phyloP scores from a whole-genome alignment of 148 eudicot species.

The Rhododendron griersonianum region DNA sequence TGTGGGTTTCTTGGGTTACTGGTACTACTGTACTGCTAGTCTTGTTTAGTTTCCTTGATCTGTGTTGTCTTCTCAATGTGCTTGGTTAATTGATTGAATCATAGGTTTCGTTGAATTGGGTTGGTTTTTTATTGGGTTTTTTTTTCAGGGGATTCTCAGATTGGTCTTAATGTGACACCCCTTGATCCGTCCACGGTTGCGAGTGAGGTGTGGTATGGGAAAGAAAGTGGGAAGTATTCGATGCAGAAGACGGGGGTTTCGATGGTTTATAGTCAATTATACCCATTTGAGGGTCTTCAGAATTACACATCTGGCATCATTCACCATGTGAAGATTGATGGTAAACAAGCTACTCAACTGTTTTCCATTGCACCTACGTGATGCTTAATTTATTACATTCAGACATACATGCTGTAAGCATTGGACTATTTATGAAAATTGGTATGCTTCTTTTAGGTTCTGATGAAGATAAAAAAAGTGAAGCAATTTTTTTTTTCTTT shows the following conservation, averaged over 20 bases:
- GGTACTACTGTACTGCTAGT: conserved; percentile 49
- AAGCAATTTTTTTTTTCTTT: background rate
- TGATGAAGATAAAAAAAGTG: background rate
- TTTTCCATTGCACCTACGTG: background rate
- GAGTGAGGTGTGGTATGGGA: conserved; percentile 92
- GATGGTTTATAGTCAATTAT: conserved; percentile 67
- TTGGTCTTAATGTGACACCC: conserved; percentile 74
- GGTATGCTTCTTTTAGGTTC: background rate
- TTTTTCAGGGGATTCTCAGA: conserved; percentile 69
- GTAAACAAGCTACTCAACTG: conserved; percentile 24
- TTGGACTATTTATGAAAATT: background rate
- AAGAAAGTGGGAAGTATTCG: conserved; percentile 54
- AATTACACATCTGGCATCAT: conserved; percentile 94
- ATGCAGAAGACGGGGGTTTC: conserved; percentile 55
- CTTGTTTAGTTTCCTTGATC: background rate
- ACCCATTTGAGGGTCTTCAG: conserved; percentile 71
- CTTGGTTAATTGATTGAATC: background rate
- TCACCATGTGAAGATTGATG: conserved; percentile 86
- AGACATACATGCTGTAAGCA: background rate
- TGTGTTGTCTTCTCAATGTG: background rate
- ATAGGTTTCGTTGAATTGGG: background rate
- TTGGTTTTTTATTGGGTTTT: conserved; percentile 2
- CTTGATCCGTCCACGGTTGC: conserved; percentile 68
- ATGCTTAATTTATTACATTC: too few relatives aligned
- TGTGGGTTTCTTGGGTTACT: conserved; percentile 95